Conservation (phyloP, 306 rosid species). For the Chamaecrista fasciculata region DNA sequence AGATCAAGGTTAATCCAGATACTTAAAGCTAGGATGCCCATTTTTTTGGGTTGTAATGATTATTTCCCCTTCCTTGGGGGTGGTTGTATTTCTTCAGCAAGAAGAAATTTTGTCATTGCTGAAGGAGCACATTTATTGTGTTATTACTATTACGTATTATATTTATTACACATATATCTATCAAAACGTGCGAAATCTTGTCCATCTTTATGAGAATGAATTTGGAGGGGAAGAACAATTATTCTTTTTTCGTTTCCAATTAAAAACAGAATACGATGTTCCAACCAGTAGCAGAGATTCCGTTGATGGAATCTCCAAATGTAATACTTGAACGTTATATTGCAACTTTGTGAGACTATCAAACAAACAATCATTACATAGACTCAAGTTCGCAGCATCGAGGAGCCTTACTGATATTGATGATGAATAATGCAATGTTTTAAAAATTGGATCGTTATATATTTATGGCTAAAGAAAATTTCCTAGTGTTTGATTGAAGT, state of each 20-base stretch:
- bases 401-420: too few relatives aligned
- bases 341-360: too few relatives aligned
- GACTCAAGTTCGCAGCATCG: too few relatives aligned
- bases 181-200: conserved; percentile 16
- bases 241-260: too few relatives aligned
- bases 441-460: too few relatives aligned
- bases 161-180: conserved; percentile 3
- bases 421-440: too few relatives aligned
- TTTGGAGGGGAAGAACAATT: too few relatives aligned
- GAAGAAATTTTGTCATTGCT: conserved; percentile 28
- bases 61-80: conserved; percentile 33
- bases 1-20: conserved; percentile 46
- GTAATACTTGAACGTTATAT: too few relatives aligned
- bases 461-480: neutral
- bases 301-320: too few relatives aligned
- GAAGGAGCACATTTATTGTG: neutral
- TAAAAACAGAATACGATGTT: too few relatives aligned
- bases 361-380: too few relatives aligned
- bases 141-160: neutral
- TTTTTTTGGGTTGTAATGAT: conserved; percentile 47
- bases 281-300: too few relatives aligned
- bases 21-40: conserved; percentile 38
- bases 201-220: neutral
- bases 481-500: neutral
- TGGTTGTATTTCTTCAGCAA: conserved; percentile 28